Percentiles rank a stretch among this genome's conserved stretches.
Evolutionary conservation across 177 flowering plant species (phyloP).

Genomic region (Tripterygium wilfordii): DNA sequence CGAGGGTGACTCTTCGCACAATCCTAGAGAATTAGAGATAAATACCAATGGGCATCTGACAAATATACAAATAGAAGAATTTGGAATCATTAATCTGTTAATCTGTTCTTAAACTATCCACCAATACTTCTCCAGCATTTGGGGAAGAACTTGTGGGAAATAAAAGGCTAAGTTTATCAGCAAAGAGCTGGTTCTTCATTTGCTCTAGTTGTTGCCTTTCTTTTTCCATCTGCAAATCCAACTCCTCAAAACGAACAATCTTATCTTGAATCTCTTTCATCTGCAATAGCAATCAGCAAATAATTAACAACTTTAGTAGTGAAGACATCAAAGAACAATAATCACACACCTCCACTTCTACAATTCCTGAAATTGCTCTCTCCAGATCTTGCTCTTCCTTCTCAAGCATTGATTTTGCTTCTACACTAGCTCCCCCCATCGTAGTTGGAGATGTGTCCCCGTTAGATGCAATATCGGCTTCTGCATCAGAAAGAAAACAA

Average conservation of each 20-base stretch:
- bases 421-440: slow-evolving; percentile 29
- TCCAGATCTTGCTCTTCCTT: slow-evolving; percentile 67
- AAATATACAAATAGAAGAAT: no score
- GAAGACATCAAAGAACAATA: background rate
- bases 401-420: slow-evolving; percentile 42
- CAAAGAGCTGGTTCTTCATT: slow-evolving; percentile 51
- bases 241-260: slow-evolving; percentile 53
- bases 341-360: slow-evolving; percentile 57
- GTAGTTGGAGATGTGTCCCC: slow-evolving; percentile 16
- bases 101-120: slow-evolving; percentile 18
- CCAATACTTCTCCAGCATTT: slow-evolving; percentile 14
- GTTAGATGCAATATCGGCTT: slow-evolving; percentile 26
- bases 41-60: no score
- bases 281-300: slow-evolving; percentile 25
- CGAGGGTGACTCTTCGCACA: no score
- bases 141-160: slow-evolving; percentile 28
- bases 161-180: slow-evolving; percentile 54
- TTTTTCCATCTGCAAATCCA: slow-evolving; percentile 69
- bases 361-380: slow-evolving; percentile 50
- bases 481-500: slow-evolving; percentile 24
- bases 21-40: no score
- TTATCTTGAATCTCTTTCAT: slow-evolving; percentile 67
- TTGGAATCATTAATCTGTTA: no score
- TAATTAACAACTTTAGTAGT: background rate
- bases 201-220: slow-evolving; percentile 58